A percentile compares a stretch with the other conserved stretches of the same genome.
These are phyloP conservation scores for Suhomyces bolitotheri DNA, from an alignment of 1,139 yeast genomes.

Conservation along the genomic window DNA sequence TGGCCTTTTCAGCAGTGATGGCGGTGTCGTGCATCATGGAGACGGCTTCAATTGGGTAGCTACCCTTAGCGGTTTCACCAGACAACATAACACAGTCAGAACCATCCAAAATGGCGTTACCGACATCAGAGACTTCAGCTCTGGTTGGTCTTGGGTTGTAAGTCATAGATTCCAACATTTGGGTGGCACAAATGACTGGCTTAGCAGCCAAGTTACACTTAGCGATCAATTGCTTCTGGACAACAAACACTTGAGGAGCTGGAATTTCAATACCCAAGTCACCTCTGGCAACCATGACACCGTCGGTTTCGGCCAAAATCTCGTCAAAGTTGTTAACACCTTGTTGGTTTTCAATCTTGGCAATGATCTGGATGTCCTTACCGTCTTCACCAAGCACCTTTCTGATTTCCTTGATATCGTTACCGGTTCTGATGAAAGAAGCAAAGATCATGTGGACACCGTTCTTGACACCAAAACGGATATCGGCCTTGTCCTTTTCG, in stretches of 20 bases:
- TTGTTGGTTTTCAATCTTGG: conserved; percentile 98
- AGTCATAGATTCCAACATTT: conserved; percentile 99
- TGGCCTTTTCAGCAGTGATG: conserved; percentile 94
- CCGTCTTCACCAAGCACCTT: conserved; percentile 96
- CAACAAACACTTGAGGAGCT: conserved; percentile 97
- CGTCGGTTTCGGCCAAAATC: conserved; percentile 90
- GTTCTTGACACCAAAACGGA: conserved; percentile 93
- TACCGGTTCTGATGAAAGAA: conserved; percentile 93
- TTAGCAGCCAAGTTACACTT: conserved; percentile 99
- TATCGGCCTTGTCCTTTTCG: conserved; percentile 91
- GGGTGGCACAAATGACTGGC: conserved; percentile 99
- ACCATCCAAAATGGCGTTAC: conserved; percentile 98
- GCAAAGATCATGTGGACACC: conserved; percentile 98
- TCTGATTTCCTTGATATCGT: conserved; percentile 88
- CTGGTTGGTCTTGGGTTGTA: conserved; percentile 99
- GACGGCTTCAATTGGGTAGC: conserved; percentile 96
- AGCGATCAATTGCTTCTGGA: conserved; percentile 98
- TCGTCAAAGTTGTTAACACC: conserved; percentile 99
- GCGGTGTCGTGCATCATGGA: conserved; percentile 98
- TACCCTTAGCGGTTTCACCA: conserved; percentile 99
- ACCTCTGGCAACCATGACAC: conserved; percentile 99
- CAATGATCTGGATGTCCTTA: conserved; percentile 90
- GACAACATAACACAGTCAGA: conserved; percentile 99
- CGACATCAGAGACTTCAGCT: conserved; percentile 99
- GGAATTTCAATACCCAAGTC: conserved; percentile 99